phyloP scores from a whole-genome alignment of 805 yeast genomes.

The Scheffersomyces lignosus region DNA sequence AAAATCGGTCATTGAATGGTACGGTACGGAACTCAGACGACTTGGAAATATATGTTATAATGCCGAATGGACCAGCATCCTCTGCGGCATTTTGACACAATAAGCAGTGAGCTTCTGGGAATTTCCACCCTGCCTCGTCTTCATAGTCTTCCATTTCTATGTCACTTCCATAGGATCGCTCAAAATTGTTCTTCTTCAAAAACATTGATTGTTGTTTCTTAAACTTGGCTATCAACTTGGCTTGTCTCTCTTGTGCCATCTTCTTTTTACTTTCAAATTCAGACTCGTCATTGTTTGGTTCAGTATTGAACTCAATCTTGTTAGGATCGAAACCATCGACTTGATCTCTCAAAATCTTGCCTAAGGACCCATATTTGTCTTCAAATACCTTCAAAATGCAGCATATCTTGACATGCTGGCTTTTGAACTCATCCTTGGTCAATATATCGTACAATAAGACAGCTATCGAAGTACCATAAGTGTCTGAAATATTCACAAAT shows the following conservation, averaged over 20 bases:
- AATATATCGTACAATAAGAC: slow-evolving; percentile 39
- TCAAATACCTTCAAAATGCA: slow-evolving; percentile 46
- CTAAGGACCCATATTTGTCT: slow-evolving; percentile 21
- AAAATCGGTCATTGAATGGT: slow-evolving; percentile 62
- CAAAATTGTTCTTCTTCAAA: slow-evolving; percentile 50
- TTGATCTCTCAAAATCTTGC: slow-evolving; percentile 15
- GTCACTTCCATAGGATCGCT: slow-evolving; percentile 34
- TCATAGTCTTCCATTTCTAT: slow-evolving; percentile 41
- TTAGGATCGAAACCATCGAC: slow-evolving; percentile 23
- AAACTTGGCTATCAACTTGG: slow-evolving; percentile 72
- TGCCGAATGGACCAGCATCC: slow-evolving; percentile 69
- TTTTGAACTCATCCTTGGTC: slow-evolving; percentile 36
- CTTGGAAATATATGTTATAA: slow-evolving; percentile 60
- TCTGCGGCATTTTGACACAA: slow-evolving; percentile 76
- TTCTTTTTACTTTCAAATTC: slow-evolving; percentile 62
- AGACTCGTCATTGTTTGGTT: slow-evolving; percentile 16
- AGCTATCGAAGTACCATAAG: slow-evolving; percentile 37
- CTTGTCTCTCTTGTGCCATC: slow-evolving; percentile 67
- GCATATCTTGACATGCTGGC: slow-evolving; percentile 55
- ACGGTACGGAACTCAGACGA: slow-evolving; percentile 61
- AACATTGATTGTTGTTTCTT: slow-evolving; percentile 79
- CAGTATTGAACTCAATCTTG: slow-evolving; percentile 17
- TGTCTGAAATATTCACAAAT: slow-evolving; percentile 31
- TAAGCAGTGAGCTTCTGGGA: slow-evolving; percentile 75
- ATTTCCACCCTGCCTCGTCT: slow-evolving; percentile 51